Evolutionary conservation across 176 grass and related monocot genomes (phyloP).

Genomic region (Musa troglodytarum): DNA sequence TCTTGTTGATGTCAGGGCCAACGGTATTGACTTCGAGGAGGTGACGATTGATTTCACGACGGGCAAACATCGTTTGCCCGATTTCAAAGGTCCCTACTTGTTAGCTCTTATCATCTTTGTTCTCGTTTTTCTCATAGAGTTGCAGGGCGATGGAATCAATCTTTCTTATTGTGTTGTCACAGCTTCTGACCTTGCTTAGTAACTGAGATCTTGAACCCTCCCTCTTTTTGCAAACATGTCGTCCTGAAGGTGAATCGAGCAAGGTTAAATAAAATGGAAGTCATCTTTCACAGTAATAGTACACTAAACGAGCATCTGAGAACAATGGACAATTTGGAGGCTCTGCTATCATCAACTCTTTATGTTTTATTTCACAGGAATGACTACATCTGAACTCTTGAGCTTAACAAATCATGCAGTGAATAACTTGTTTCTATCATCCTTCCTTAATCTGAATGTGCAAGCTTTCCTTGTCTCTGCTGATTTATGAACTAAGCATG

Average conservation of each 20-base stretch:
- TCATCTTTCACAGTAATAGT: neutral
- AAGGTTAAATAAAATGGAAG: neutral
- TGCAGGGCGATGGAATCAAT: neutral
- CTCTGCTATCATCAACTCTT: neutral
- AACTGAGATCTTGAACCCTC: neutral
- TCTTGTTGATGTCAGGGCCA: slow-evolving; percentile 30
- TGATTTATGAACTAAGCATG: neutral
- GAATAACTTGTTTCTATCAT: neutral
- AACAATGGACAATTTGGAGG: neutral
- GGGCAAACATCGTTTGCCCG: slow-evolving; percentile 35
- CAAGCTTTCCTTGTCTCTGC: neutral
- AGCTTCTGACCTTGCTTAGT: neutral
- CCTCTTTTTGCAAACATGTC: neutral
- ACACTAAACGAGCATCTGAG: neutral
- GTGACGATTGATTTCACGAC: slow-evolving; percentile 56
- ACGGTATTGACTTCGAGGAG: slow-evolving; percentile 71
- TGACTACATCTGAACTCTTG: neutral
- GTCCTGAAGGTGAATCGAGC: neutral
- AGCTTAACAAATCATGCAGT: neutral
- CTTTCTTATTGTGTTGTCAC: neutral
- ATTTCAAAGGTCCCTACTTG: slow-evolving; percentile 42
- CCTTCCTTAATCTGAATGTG: neutral
- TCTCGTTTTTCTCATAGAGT: too few species aligned
- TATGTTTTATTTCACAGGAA: neutral
- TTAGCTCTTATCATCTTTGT: neutral